phyloP scores from a whole-genome alignment of 1,284 basidiomycete genomes.

The Sanghuangporus sanghuang region DNA sequence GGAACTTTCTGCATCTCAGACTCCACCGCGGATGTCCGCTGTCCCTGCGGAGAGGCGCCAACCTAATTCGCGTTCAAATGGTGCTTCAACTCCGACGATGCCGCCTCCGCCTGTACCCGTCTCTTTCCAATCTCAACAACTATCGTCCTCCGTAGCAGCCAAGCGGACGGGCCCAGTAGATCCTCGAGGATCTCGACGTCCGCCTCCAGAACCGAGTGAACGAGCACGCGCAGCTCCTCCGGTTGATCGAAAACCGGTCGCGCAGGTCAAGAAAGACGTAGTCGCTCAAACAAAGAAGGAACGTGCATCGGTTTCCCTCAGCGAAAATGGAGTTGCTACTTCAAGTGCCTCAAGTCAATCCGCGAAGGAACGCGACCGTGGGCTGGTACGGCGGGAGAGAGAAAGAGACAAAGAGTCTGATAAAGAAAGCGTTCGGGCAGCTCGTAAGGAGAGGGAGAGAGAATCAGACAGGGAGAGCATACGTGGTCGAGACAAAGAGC shows the following conservation, averaged over 20 bases:
- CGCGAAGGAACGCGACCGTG: conserved; percentile 1
- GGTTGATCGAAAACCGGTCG: conserved; percentile 8
- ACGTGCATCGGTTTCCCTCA: conserved; percentile 20
- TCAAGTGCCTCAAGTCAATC: background rate
- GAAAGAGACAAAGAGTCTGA: conserved; percentile 23
- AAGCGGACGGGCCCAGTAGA: conserved; percentile 22
- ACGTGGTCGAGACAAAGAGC: conserved; percentile 24
- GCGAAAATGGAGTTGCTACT: conserved; percentile 27
- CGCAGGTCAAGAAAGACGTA: background rate
- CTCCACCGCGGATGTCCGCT: conserved; percentile 9
- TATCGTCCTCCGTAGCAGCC: conserved; percentile 12
- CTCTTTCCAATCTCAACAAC: conserved; percentile 20
- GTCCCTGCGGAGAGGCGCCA: background rate
- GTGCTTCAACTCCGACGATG: conserved; percentile 20
- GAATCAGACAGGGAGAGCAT: conserved; percentile 27
- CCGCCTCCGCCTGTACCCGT: conserved; percentile 20
- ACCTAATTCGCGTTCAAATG: conserved; percentile 5
- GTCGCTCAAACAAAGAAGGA: conserved; percentile 18
- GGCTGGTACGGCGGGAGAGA: conserved; percentile 26
- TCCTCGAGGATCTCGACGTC: conserved; percentile 9
- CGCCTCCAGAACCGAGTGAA: conserved; percentile 13
- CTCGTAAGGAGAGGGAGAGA: conserved; percentile 23
- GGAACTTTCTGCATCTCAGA: conserved; percentile 16
- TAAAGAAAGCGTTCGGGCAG: conserved; percentile 28
- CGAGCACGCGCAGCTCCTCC: conserved; percentile 24